Evolutionary conservation across 2,329 filamentous ascomycete genomes (phyloP).

Genomic region (Botryotinia convoluta): DNA sequence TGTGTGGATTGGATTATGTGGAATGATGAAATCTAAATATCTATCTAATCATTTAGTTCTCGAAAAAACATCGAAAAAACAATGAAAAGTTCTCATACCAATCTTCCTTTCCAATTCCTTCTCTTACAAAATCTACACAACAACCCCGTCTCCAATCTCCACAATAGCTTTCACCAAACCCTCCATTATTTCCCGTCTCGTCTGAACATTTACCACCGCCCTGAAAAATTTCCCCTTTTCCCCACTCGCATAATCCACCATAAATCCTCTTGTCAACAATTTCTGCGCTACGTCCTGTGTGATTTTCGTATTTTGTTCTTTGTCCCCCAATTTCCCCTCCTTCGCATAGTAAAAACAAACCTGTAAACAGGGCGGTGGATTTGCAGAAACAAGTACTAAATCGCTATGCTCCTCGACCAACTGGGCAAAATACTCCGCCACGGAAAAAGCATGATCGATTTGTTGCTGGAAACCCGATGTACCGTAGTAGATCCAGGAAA

Average conservation of each 20-base stretch:
- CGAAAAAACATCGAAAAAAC: too few species aligned
- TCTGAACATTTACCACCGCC: constrained; percentile 65
- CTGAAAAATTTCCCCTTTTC: constrained; percentile 64
- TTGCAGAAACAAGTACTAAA: constrained; percentile 70
- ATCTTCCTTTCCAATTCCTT: neutral
- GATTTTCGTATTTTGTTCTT: constrained; percentile 49
- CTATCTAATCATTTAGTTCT: too few species aligned
- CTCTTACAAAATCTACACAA: constrained; percentile 2
- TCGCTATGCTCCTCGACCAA: constrained; percentile 54
- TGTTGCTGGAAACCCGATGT: constrained; percentile 66
- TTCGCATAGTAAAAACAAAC: constrained; percentile 87
- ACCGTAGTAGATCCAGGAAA: constrained; percentile 90
- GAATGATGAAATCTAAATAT: too few species aligned
- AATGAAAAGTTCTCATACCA: too few species aligned
- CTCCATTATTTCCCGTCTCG: constrained; percentile 58
- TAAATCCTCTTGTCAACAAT: constrained; percentile 60
- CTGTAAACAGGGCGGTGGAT: constrained; percentile 84
- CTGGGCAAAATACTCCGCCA: constrained; percentile 65
- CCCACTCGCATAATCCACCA: constrained; percentile 57
- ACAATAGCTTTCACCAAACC: constrained; percentile 59
- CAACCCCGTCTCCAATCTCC: constrained; percentile 29
- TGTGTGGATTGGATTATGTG: too few species aligned
- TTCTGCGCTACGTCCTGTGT: constrained; percentile 54
- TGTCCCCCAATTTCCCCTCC: constrained; percentile 47
- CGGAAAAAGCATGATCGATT: constrained; percentile 70